Conservation (phyloP, 345 rosid species). For the Ceriops decandra region DNA sequence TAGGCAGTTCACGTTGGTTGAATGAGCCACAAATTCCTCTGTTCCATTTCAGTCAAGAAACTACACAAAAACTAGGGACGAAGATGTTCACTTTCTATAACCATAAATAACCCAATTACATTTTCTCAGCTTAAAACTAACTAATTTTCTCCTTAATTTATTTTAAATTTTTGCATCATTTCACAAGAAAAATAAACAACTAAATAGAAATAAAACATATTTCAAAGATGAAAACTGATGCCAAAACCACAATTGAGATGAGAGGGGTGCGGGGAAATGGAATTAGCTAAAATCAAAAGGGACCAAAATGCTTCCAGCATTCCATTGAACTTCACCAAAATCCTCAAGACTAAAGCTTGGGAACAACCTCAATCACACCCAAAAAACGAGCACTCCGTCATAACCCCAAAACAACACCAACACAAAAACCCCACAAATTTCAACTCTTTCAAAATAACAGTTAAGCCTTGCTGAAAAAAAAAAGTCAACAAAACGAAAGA, state of each 20-base stretch:
- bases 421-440: conserved; percentile 12
- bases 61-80: background rate
- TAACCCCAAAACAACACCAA: background rate
- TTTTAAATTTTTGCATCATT: background rate
- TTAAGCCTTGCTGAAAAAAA: background rate
- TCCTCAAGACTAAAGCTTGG: too few relatives aligned
- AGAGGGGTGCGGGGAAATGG: background rate
- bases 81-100: background rate
- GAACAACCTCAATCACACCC: background rate
- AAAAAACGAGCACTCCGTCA: background rate
- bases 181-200: background rate
- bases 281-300: too few relatives aligned
- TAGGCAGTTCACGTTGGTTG: conserved; percentile 74
- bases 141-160: too few relatives aligned
- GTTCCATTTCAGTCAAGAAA: conserved; percentile 45
- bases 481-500: background rate
- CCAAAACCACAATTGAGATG: background rate
- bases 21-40: conserved; percentile 98
- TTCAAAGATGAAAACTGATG: background rate
- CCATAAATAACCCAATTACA: background rate
- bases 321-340: too few relatives aligned
- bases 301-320: too few relatives aligned
- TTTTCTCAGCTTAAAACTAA: too few relatives aligned
- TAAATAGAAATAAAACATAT: background rate
- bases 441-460: background rate